Evolutionary conservation across 306 rosid genomes (phyloP).

Genomic region (Ormosia semicastrata): DNA sequence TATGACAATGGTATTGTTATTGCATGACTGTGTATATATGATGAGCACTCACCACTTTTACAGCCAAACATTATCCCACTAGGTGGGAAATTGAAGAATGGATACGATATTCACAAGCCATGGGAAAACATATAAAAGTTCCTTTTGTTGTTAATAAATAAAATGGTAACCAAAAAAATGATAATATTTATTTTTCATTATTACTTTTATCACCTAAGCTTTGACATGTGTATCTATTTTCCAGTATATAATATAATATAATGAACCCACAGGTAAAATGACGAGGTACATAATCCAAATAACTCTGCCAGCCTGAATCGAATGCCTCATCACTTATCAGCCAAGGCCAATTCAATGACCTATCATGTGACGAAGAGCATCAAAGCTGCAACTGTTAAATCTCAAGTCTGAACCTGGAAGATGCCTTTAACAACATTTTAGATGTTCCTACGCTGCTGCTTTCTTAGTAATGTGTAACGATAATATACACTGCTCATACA

Average conservation of each 20-base stretch:
- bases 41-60: no score
- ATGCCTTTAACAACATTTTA: background rate
- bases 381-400: constrained; percentile 23
- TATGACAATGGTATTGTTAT: no score
- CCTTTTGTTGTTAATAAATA: background rate
- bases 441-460: background rate
- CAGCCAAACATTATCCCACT: no score
- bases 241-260: background rate
- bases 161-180: background rate
- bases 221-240: background rate
- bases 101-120: constrained; percentile 11
- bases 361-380: background rate
- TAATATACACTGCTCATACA: constrained; percentile 28
- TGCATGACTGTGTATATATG: no score
- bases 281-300: constrained; percentile 16
- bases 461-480: background rate
- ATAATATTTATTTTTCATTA: background rate
- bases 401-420: constrained; percentile 8
- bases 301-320: constrained; percentile 17
- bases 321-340: constrained; percentile 11
- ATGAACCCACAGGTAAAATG: background rate
- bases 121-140: background rate
- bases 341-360: constrained; percentile 17
- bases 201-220: constrained; percentile 5
- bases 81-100: no score